phyloP scores from a whole-genome alignment of 1,284 basidiomycete species.

The Malassezia restricta region DNA sequence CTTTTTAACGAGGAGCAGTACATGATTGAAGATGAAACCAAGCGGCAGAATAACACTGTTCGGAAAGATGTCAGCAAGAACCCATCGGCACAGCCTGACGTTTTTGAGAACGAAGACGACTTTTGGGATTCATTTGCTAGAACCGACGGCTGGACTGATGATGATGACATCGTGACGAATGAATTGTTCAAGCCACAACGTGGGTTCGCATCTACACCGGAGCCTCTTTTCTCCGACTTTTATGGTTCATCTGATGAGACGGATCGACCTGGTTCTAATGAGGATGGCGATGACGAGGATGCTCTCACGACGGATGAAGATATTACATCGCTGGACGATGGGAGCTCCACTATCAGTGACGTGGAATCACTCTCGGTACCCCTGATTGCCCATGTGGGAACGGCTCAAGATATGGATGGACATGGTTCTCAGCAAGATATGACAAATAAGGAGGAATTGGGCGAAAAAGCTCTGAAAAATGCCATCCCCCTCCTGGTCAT shows the following conservation, averaged over 20 bases:
- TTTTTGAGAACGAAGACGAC: constrained; percentile 19
- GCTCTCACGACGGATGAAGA: constrained; percentile 18
- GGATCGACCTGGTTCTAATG: constrained; percentile 11
- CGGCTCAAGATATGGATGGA: constrained; percentile 7
- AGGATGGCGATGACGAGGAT: neutral
- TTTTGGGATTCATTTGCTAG: constrained; percentile 8
- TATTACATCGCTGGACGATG: constrained; percentile 19
- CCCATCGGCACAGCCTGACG: constrained; percentile 3
- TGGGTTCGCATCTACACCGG: constrained; percentile 39
- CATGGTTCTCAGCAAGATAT: constrained; percentile 3
- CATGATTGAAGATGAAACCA: constrained; percentile 37
- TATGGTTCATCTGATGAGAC: constrained; percentile 35
- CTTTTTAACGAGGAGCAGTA: constrained; percentile 34
- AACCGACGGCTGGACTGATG: neutral
- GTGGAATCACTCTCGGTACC: constrained; percentile 25
- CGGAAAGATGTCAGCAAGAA: neutral
- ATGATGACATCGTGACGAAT: constrained; percentile 15
- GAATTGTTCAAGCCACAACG: constrained; percentile 41
- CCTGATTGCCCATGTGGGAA: constrained; percentile 33
- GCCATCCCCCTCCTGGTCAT: constrained; percentile 43
- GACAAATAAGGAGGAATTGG: constrained; percentile 10
- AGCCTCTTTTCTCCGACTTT: constrained; percentile 44
- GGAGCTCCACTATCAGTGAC: constrained; percentile 34
- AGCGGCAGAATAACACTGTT: neutral
- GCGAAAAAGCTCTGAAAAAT: constrained; percentile 10